Base-by-base conservation (phyloP, 2,329 filamentous ascomycete species). In the Ceratocystis eucalypticola region DNA sequence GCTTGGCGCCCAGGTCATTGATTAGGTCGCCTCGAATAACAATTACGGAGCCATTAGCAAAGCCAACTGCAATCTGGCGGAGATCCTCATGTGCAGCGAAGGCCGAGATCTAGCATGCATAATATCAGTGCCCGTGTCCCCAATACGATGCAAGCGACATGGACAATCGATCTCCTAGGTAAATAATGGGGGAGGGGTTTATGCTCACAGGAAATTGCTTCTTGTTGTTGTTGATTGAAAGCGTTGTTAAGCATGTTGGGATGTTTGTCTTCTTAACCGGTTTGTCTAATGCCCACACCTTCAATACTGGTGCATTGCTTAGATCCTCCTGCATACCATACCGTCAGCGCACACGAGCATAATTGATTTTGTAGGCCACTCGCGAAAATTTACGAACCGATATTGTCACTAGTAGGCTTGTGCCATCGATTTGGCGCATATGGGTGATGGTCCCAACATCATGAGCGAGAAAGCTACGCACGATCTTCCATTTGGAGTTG, bases 221-320 rank as follows among this genome's bases (percentile, higher is more conserved):
- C 74, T 89, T 84, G 50, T 89, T 91, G 77, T 97, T 97, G 74
- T 91, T 89, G 70, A 99, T 88, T 25, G 82, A 85, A 64, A 96
- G 77, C 0, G 88, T 94, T 73, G 90, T 96, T 70, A 96, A 81
- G 74, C 94, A 97, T 48, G 87, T 89, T 17, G 94, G 94, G 69
- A 88, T 80, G 53, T 91, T 91, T 3, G 90, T 95, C 81, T 95
- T 97, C 82, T 94, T 97, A 70, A 96, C 91, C 3, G 88, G 82
- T 76, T 92, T 95, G 74, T 97, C 92, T 71, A 99, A 80, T 25
- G 91, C 93, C 94, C 94, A 99, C n/a, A 97, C 93, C 75, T 96
- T 97, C 68, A 99, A 77, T 22, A 93, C 82, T 0, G 94, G 93
- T 71, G 97, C 91, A 71, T 84, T 88, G 48, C 88, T 88, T 64